These are phyloP conservation scores for Talaromyces albobiverticillius DNA, from an alignment of 2,329 filamentous ascomycete genomes.

Conservation along the genomic window DNA sequence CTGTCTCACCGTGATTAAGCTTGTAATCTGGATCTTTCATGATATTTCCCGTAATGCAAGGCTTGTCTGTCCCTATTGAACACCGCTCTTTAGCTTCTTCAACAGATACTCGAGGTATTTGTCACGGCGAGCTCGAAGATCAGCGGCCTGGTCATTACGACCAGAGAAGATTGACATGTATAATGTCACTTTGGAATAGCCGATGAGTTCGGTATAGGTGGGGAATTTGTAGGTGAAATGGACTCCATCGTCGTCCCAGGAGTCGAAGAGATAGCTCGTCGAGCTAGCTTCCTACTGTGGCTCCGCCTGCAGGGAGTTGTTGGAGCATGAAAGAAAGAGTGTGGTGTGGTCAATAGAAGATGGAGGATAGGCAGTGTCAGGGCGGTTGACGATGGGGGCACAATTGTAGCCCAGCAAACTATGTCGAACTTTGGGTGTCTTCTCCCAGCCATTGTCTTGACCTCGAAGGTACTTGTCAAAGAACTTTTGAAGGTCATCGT, in stretches of 20 bases:
- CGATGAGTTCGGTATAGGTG: constrained; percentile 38
- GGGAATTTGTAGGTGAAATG: constrained; percentile 40
- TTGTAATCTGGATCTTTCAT: constrained; percentile 67
- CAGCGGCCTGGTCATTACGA: no score
- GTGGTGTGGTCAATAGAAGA: constrained; percentile 22
- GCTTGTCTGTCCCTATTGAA: constrained; percentile 62
- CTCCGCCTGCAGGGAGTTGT: no score
- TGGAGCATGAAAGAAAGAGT: not conserved
- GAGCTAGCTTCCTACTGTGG: no score
- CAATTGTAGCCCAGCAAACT: constrained; percentile 37
- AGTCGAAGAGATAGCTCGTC: constrained; percentile 15
- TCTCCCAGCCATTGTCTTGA: constrained; percentile 44
- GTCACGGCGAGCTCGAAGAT: constrained; percentile 67
- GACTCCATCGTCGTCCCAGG: constrained; percentile 29
- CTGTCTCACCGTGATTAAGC: constrained; percentile 58
- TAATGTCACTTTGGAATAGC: constrained; percentile 43
- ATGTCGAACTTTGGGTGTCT: constrained; percentile 42
- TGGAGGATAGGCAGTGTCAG: constrained; percentile 26
- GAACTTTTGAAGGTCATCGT: constrained; percentile 29
- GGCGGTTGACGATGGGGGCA: constrained; percentile 26
- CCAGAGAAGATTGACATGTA: no score
- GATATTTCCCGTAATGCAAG: constrained; percentile 68
- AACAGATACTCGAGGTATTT: constrained; percentile 60
- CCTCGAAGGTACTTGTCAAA: constrained; percentile 45
- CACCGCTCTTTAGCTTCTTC: constrained; percentile 59